Evolutionary conservation across 129 eudicot species (phyloP).

Genomic region (Flaveria sonorensis): DNA sequence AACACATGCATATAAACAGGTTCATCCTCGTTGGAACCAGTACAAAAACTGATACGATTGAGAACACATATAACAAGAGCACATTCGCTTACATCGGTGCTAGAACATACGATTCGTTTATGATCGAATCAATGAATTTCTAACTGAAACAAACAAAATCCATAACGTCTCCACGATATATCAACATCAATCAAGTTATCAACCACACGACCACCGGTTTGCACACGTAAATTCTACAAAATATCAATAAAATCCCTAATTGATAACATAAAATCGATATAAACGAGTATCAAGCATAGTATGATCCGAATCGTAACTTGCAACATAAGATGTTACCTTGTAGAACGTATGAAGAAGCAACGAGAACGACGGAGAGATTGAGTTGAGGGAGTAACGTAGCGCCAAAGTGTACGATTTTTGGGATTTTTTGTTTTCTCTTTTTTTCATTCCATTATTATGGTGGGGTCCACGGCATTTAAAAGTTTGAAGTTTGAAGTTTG

Average conservation of each 20-base stretch:
- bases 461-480: slow-evolving; percentile 1
- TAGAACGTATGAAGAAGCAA: not conserved
- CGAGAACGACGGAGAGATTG: slow-evolving; percentile 13
- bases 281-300: not conserved
- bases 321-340: not conserved
- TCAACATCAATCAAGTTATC: not conserved
- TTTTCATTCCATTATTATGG: not conserved
- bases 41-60: not conserved
- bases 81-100: not conserved
- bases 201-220: not conserved
- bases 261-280: not conserved
- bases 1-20: no score
- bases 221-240: not conserved
- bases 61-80: not conserved
- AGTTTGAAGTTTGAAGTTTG: no score
- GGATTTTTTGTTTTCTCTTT: not conserved
- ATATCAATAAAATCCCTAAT: slow-evolving; percentile 10
- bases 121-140: not conserved
- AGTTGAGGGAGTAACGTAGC: slow-evolving; percentile 14
- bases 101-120: no score
- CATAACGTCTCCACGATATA: not conserved
- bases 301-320: not conserved
- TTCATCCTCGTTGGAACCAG: not conserved
- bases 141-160: not conserved
- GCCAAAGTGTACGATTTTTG: slow-evolving; percentile 11